These are phyloP conservation scores for Ogataea corticis DNA, from an alignment of 805 yeast species.

Conservation along the genomic window DNA sequence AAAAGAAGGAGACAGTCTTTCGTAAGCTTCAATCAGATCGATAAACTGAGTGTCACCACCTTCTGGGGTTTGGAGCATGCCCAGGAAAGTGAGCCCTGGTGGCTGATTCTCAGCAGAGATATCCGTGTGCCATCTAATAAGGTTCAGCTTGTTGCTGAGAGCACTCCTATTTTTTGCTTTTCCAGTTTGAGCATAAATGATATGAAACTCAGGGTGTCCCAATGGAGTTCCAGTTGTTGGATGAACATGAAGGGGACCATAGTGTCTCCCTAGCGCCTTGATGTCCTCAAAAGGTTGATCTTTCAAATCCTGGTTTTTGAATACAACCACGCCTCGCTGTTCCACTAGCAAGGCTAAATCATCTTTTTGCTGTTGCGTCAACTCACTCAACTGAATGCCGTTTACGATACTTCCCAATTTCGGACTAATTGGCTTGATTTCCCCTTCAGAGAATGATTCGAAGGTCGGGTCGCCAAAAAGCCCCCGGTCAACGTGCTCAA, in stretches of 20 bases:
- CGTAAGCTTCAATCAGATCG: slow-evolving; percentile 62
- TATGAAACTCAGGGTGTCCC: slow-evolving; percentile 54
- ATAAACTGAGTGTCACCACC: slow-evolving; percentile 76
- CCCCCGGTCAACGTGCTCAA: not conserved
- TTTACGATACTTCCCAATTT: slow-evolving; percentile 23
- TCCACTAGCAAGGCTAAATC: slow-evolving; percentile 50
- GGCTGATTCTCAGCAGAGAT: slow-evolving; percentile 69
- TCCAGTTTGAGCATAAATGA: slow-evolving; percentile 50
- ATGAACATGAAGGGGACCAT: slow-evolving; percentile 63
- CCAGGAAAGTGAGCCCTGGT: slow-evolving; percentile 63
- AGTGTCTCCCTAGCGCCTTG: slow-evolving; percentile 65
- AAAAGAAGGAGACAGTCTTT: slow-evolving; percentile 60
- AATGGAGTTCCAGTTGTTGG: slow-evolving; percentile 62
- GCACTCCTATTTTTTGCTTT: slow-evolving; percentile 35
- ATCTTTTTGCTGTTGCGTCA: too few species aligned
- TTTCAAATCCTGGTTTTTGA: slow-evolving; percentile 84
- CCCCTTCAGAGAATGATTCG: not conserved
- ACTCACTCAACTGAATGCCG: too few species aligned
- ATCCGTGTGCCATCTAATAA: slow-evolving; percentile 63
- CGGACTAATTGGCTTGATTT: not conserved
- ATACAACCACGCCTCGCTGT: slow-evolving; percentile 87
- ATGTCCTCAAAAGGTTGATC: slow-evolving; percentile 81
- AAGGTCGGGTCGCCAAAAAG: not conserved
- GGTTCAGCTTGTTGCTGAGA: slow-evolving; percentile 34
- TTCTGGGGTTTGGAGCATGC: slow-evolving; percentile 52